A percentile compares a stretch with the other conserved stretches of the same genome.
Conservation (phyloP, 768 basidiomycete genomes). For the Leccinum sublutescens region DNA sequence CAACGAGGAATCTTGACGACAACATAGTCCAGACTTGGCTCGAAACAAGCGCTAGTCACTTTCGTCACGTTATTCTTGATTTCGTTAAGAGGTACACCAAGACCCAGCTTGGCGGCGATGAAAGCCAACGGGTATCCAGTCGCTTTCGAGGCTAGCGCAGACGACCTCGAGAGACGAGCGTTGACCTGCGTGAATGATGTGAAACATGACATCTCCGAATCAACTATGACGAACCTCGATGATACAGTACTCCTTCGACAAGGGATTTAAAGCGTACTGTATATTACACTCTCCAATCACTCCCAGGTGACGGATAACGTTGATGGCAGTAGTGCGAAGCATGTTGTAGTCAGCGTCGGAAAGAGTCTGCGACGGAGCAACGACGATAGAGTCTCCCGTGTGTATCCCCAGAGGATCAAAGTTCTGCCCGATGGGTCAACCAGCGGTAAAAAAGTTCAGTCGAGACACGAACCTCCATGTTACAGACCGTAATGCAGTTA, state of each 20-base stretch:
- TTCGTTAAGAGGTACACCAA: slow-evolving; percentile 95
- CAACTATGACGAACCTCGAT: slow-evolving; percentile 66
- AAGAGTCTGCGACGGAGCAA: slow-evolving; percentile 96
- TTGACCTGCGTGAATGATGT: slow-evolving; percentile 55
- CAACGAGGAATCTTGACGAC: slow-evolving; percentile 99
- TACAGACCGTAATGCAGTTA: slow-evolving; percentile 99
- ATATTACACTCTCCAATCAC: slow-evolving; percentile 99
- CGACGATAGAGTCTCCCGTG: slow-evolving; percentile 97
- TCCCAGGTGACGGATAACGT: slow-evolving; percentile 97
- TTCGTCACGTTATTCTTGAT: slow-evolving; percentile 98
- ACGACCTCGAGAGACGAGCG: slow-evolving; percentile 97
- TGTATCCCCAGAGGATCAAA: slow-evolving; percentile 99
- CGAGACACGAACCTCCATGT: slow-evolving; percentile 88
- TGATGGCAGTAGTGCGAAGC: slow-evolving; percentile 97
- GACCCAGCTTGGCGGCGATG: slow-evolving; percentile 96
- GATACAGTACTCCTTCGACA: slow-evolving; percentile 95
- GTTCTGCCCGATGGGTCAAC: slow-evolving; percentile 56
- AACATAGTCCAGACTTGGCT: slow-evolving; percentile 94
- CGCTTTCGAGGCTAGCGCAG: slow-evolving; percentile 96
- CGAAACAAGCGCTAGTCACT: slow-evolving; percentile 95
- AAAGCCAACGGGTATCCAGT: slow-evolving; percentile 98
- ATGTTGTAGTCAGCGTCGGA: slow-evolving; percentile 99
- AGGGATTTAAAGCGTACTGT: slow-evolving; percentile 95
- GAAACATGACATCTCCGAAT: slow-evolving; percentile 1
- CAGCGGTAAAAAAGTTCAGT: not conserved